Percentiles rank a stretch among this genome's conserved stretches.
These are phyloP conservation scores for Trichoderma aggressivum DNA, from an alignment of 2,329 filamentous ascomycete genomes.

Conservation along the genomic window DNA sequence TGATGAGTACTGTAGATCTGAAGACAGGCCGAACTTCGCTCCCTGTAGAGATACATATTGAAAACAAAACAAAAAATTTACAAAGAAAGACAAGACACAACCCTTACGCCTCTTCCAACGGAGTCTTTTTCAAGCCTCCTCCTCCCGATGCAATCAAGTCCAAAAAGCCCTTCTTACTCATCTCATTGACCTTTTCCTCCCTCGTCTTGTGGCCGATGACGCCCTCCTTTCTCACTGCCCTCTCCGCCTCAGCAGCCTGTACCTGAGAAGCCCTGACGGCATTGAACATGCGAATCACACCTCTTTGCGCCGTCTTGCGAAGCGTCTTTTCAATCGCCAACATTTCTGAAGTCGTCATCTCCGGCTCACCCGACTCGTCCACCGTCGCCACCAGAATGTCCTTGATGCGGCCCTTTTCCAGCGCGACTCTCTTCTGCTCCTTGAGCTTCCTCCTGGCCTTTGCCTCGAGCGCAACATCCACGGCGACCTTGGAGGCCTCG, in stretches of 20 bases:
- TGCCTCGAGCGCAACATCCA: conserved; percentile 74
- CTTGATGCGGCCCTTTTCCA: conserved; percentile 83
- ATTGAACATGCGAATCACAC: conserved; percentile 96
- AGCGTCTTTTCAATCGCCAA: conserved; percentile 74
- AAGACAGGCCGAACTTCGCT: conserved; percentile 20
- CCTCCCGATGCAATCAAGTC: conserved; percentile 75
- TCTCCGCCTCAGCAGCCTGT: conserved; percentile 75
- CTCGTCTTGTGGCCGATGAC: conserved; percentile 75
- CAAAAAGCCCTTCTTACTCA: conserved; percentile 95
- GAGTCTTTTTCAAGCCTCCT: conserved; percentile 56
- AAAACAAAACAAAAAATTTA: not conserved
- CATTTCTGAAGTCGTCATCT: conserved; percentile 50
- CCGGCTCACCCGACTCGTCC: conserved; percentile 44
- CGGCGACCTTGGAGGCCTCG: conserved; percentile 66
- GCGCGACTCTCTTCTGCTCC: conserved; percentile 71
- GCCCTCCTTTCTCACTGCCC: conserved; percentile 64
- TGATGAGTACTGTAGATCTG: conserved; percentile 8
- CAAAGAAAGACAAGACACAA: not conserved
- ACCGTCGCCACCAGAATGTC: conserved; percentile 72
- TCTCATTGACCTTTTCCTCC: conserved; percentile 87
- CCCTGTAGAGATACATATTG: conserved; percentile 13
- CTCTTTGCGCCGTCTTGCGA: conserved; percentile 83
- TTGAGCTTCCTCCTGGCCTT: conserved; percentile 77
- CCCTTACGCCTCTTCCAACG: conserved; percentile 50
- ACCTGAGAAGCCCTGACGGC: conserved; percentile 91